Evolutionary conservation across 768 basidiomycete genomes (phyloP), one percentile per base, ranked within the genome.

Genomic region (Naganishia kalamii): DNA sequence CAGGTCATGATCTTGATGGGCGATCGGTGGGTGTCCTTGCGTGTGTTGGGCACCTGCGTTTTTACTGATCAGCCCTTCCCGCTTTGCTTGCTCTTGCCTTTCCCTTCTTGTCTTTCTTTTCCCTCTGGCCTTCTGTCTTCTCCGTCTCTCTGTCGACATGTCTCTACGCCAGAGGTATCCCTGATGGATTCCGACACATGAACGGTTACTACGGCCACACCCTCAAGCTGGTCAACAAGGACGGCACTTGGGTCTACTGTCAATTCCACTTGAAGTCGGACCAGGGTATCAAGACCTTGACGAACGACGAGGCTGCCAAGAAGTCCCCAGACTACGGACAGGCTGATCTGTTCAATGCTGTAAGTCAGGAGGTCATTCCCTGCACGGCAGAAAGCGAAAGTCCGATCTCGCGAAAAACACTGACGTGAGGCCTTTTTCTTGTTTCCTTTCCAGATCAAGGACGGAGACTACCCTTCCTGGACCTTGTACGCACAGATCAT

Each of bases 131-230:
- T n/a, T n/a, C n/a, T n/a, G n/a, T n/a, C n/a, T n/a, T n/a, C n/a
- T n/a, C n/a, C n/a, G n/a, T n/a, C n/a, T n/a, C n/a, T n/a, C n/a
- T n/a, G n/a, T n/a, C n/a, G n/a, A n/a, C n/a, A n/a, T n/a, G n/a
- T n/a, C n/a, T n/a, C n/a, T n/a, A n/a, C n/a, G n/a, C n/a, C n/a
- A 77, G 80, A 67, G 81, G 81, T 48, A 79, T 79, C 44, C 80
- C 81, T 35, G 60, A 74, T 23, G 71, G 72, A n/a, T 92, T 81
- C 81, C 86, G 89, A 79, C 81, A 86, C 67, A 82, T 86, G 85
- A 90, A 97, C 79, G 93, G 92, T 2, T 96, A 92, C 82, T 89
- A 89, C 54, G 81, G 81, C 6, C 81, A 82, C 71, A 80, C 80
- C 11, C 74, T 78, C 70, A 81, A 81, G 74, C 70, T 76, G 17